Evolutionary conservation across 1,284 basidiomycete species (phyloP), one percentile per base, ranked within the genome.

Genomic region (Puccinia horiana): DNA sequence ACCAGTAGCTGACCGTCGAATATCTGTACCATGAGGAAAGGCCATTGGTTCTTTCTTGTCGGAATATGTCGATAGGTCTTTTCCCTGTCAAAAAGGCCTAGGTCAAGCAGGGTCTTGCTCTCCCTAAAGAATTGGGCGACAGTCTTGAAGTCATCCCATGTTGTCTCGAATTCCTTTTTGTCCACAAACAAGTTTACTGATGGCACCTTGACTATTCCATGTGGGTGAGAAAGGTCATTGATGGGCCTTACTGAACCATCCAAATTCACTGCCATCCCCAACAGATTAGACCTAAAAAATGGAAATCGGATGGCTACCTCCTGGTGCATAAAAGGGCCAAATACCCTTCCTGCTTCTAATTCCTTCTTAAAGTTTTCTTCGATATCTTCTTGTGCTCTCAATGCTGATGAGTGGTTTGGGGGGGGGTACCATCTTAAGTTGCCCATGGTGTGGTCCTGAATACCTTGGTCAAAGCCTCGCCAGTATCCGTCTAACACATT

Each of bases 91-190:
- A n/a, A 40, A 18, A 74, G 29, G 0, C 32, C 72, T 32, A 74
- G 29, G 12, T 44, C 6, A 11, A 2, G 1, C 1, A 2, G 2
- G 0, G 2, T 1, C 3, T 9, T 47, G 20, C 1, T 12, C 1
- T 32, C 14, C 35, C 8, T n/a, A 16, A 74, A 74, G 20, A 42
- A 37, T 16, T 16, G 44, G 9, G 44, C 44, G 9, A 47, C 44
- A 8, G 44, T 47, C 44, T 47, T 47, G 44, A 74, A 74, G 32
- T 74, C 72, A 32, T 74, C 72, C 72, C 72, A 74, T 4, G 72
- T 54, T 0, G 72, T 54, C 42, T 23, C 8, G 29, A 74, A 8
- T 49, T 37, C 44, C 5, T 5, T 1, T 74, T 74, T 74, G 44
- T 74, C n/a, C 12, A 74, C 72, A 8, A 2, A 47, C 44, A 47